Base-by-base conservation (phyloP, 208 protist species). In the Trypanosoma melophagium region DNA sequence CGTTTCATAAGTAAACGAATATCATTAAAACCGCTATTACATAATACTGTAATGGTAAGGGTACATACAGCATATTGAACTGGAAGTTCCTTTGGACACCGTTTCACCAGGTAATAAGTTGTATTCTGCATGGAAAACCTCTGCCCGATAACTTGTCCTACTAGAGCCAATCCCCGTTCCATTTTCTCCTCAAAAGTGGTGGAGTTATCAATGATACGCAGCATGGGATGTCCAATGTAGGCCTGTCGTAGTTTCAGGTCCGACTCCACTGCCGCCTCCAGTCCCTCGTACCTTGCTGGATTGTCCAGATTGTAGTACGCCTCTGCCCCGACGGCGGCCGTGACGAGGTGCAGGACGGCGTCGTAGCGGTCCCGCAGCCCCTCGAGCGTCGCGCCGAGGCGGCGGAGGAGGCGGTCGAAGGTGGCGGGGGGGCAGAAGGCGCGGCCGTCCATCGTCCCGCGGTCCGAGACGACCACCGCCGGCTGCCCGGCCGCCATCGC, bases 251-350 rank as follows among this genome's bases (percentile, higher is more conserved):
- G 77, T 58, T 93, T 95, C 41, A 75, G 60, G 66, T 98, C 94
- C 7, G 91, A 79, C 24, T 66, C 80, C 28, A 72, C 70, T 2
- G 94, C 94, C 60, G 85, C 80, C 50, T 92, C 87, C 3, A 90
- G 49, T 55, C 78, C 74, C 63, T 95, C 90, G 67, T 88, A 91
- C n/a, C 90, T 80, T 9, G 86, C 85, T 0, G 81, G 71, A 69
- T 95, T 95, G 67, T 92, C 86, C 1, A 84, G 25, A 67, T 82
- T 89, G 82, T 95, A 95, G 68, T 79, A 94, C 52, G 73, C 74
- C 68, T 82, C 80, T 1, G 90, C 90, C 0, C 90, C 90, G 57
- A 73, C 60, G 25, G 90, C 87, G 10, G 87, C 76, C 7, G 87
- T 91, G 19, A 95, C 85, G 69, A 95, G 76, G 73, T 95, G 90